Conservation (phyloP, 2,329 filamentous ascomycete genomes). For the Cladosporium cucumerinum region DNA sequence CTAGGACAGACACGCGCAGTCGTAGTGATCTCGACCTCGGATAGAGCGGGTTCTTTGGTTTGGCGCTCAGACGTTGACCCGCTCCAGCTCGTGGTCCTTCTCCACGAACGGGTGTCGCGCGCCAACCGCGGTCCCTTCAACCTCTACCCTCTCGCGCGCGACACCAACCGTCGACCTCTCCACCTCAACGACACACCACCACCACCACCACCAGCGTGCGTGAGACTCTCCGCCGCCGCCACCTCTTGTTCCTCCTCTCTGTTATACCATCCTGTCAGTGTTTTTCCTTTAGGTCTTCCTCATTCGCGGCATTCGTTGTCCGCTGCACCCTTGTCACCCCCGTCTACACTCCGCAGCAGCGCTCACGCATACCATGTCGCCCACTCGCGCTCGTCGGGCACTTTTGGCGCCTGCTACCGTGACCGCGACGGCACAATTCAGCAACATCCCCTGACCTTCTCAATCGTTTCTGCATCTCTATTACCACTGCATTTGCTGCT, state of each 20-base stretch:
- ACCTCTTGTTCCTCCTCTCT: not conserved
- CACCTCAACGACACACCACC: not conserved
- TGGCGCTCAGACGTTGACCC: not conserved
- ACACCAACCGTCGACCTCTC: not conserved
- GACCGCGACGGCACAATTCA: not conserved
- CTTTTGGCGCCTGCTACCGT: slow-evolving; percentile 2
- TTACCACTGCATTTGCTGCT: slow-evolving; percentile 20
- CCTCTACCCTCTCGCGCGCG: not conserved
- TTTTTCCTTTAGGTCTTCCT: slow-evolving; percentile 24
- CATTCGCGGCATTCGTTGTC: slow-evolving; percentile 52
- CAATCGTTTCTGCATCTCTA: slow-evolving; percentile 31
- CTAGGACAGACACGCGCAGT: not conserved
- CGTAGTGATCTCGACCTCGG: not conserved
- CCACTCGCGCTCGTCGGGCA: not conserved
- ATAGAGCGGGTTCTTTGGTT: not conserved
- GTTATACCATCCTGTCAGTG: slow-evolving; percentile 29
- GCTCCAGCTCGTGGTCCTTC: too few species aligned
- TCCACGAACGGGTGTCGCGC: slow-evolving; percentile 3
- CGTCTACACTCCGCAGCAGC: slow-evolving; percentile 11
- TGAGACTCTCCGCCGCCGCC: slow-evolving; percentile 6
- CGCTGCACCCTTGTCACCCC: slow-evolving; percentile 42
- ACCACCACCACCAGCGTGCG: slow-evolving; percentile 16
- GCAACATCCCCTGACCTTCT: slow-evolving; percentile 22
- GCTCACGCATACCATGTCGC: slow-evolving; percentile 3
- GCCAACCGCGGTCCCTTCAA: not conserved